Conservation (phyloP, 345 rosid species). For the Theobroma cacao region DNA sequence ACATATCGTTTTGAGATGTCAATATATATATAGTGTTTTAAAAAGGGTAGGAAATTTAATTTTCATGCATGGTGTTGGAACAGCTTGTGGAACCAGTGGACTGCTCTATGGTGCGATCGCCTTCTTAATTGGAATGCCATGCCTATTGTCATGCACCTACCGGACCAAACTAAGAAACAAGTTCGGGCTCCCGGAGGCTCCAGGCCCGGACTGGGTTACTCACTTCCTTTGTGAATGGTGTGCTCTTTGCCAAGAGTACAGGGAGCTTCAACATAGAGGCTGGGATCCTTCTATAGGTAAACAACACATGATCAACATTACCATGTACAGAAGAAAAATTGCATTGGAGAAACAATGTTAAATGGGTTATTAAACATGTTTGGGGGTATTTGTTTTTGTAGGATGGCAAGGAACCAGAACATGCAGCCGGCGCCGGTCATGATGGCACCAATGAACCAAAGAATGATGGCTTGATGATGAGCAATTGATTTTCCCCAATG, state of each 20-base stretch:
- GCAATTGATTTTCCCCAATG: neutral
- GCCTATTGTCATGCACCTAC: slow-evolving; percentile 59
- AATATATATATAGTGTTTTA: no score
- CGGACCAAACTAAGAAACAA: slow-evolving; percentile 58
- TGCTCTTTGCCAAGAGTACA: slow-evolving; percentile 76
- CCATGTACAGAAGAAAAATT: no score
- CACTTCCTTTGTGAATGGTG: slow-evolving; percentile 62
- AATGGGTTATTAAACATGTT: no score
- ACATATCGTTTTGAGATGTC: no score
- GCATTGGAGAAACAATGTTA: neutral
- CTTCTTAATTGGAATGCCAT: slow-evolving; percentile 38
- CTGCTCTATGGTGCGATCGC: slow-evolving; percentile 39
- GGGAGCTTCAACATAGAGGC: slow-evolving; percentile 67
- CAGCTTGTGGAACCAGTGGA: slow-evolving; percentile 57
- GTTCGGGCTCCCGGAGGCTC: slow-evolving; percentile 57
- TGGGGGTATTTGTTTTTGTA: neutral
- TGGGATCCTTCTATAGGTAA: slow-evolving; percentile 64
- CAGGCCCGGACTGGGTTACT: slow-evolving; percentile 61
- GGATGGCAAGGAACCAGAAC: slow-evolving; percentile 7
- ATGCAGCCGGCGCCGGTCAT: slow-evolving; percentile 3
- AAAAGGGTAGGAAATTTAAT: no score
- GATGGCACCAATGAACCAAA: slow-evolving; percentile 6
- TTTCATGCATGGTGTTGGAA: neutral
- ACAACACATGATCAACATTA: no score
- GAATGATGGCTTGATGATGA: slow-evolving; percentile 6